A percentile compares a stretch with the other conserved stretches of the same genome.
Conservation (phyloP, 805 yeast species). For the Blastobotrys muscicola region DNA sequence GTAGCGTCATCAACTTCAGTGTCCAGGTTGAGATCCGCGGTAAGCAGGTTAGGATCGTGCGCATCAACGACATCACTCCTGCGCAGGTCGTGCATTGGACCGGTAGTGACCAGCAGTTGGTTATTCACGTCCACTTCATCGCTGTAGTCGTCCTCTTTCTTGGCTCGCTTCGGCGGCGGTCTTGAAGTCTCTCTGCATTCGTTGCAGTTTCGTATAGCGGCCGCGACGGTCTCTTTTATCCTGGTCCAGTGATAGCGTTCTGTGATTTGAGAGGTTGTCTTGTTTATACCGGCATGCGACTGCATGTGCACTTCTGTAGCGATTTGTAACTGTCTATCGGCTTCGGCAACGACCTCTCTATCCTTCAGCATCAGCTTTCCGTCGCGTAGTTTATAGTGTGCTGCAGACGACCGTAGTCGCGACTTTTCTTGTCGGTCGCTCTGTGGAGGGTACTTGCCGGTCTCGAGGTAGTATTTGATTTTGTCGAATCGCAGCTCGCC, state of each 20-base stretch:
- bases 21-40: constrained; percentile 23
- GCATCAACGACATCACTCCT: not conserved
- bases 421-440: constrained; percentile 80
- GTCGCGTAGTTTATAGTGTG: constrained; percentile 60
- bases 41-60: not conserved
- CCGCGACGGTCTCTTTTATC: constrained; percentile 77
- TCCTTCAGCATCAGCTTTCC: constrained; percentile 72
- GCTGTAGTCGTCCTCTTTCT: constrained; percentile 14
- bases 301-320: constrained; percentile 60
- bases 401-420: constrained; percentile 67
- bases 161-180: constrained; percentile 19
- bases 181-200: constrained; percentile 51
- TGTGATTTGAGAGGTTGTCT: constrained; percentile 66
- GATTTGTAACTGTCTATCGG: constrained; percentile 62
- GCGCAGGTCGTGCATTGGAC: not conserved
- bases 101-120: not conserved
- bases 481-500: constrained; percentile 53
- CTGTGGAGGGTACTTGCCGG: constrained; percentile 79
- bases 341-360: constrained; percentile 74
- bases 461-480: constrained; percentile 64
- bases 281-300: constrained; percentile 82
- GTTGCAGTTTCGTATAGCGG: constrained; percentile 64
- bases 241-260: constrained; percentile 87
- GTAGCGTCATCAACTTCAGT: constrained; percentile 36
- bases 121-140: constrained; percentile 24